Conservation (phyloP, 208 protist genomes). For the Acanthamoeba quina region DNA sequence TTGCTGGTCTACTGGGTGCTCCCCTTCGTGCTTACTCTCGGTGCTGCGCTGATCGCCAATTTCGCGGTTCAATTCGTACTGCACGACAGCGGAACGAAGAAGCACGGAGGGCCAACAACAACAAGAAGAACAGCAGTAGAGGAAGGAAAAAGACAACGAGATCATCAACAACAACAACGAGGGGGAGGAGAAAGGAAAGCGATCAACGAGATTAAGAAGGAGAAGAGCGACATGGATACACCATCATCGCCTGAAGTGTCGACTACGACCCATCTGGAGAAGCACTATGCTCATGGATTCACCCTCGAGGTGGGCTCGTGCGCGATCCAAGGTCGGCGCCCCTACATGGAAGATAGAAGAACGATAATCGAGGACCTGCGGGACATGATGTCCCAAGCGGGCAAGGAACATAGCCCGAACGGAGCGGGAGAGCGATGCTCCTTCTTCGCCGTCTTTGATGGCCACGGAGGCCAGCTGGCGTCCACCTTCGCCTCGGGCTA, state of each 20-base stretch:
- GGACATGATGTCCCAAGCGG: background rate
- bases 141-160: background rate
- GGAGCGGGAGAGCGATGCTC: slow-evolving; percentile 44
- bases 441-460: slow-evolving; percentile 73
- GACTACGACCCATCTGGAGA: background rate
- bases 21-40: slow-evolving; percentile 53
- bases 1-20: slow-evolving; percentile 38
- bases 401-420: background rate
- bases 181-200: background rate
- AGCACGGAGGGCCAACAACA: background rate
- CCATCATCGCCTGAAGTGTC: background rate
- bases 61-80: slow-evolving; percentile 33
- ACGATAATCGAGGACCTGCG: slow-evolving; percentile 47
- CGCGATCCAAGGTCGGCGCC: slow-evolving; percentile 55
- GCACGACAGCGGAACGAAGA: slow-evolving; percentile 3
- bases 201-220: background rate
- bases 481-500: slow-evolving; percentile 63
- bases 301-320: slow-evolving; percentile 52
- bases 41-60: slow-evolving; percentile 41
- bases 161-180: background rate
- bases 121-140: background rate
- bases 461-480: slow-evolving; percentile 63
- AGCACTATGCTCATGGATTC: slow-evolving; percentile 38
- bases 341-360: slow-evolving; percentile 72
- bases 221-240: background rate